These are phyloP conservation scores for Apiospora marii DNA, from an alignment of 2,329 filamentous ascomycete genomes.

Conservation along the genomic window DNA sequence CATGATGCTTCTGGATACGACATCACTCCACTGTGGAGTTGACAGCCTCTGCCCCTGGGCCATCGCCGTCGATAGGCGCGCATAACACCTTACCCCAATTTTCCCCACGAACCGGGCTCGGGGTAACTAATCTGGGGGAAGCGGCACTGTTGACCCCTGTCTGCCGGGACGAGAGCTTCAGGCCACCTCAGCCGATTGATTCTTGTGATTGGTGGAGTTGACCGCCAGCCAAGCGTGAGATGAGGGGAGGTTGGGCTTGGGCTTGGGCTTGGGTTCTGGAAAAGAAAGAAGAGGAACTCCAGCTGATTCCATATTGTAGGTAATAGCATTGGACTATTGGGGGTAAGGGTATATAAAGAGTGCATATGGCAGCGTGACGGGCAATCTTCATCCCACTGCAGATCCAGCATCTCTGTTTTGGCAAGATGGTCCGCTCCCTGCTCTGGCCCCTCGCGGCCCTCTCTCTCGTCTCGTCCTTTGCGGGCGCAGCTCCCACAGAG, in stretches of 20 bases:
- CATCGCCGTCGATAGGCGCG: conserved; percentile 4
- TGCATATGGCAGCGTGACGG: not conserved
- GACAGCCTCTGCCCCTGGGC: not conserved
- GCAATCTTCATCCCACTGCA: not conserved
- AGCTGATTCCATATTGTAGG: not conserved
- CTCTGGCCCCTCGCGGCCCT: conserved; percentile 7
- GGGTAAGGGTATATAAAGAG: conserved; percentile 11
- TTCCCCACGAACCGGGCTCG: not conserved
- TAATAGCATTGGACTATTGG: not conserved
- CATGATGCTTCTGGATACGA: not conserved
- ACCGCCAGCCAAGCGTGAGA: not conserved
- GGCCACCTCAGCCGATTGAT: not conserved
- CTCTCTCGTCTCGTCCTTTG: not conserved
- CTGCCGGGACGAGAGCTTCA: not conserved
- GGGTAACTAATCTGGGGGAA: conserved; percentile 16
- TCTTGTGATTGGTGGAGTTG: conserved; percentile 8
- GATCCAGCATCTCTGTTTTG: not conserved
- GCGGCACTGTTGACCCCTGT: not conserved
- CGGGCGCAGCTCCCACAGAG: not conserved
- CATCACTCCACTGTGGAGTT: conserved; percentile 6
- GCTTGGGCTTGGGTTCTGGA: not conserved
- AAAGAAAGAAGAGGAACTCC: not conserved
- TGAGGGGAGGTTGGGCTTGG: conserved; percentile 13
- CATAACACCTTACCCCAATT: not conserved
- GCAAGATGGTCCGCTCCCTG: conserved; percentile 8